Conservation (phyloP, 164 flowering plant genomes). For the Sextonia rubra region DNA sequence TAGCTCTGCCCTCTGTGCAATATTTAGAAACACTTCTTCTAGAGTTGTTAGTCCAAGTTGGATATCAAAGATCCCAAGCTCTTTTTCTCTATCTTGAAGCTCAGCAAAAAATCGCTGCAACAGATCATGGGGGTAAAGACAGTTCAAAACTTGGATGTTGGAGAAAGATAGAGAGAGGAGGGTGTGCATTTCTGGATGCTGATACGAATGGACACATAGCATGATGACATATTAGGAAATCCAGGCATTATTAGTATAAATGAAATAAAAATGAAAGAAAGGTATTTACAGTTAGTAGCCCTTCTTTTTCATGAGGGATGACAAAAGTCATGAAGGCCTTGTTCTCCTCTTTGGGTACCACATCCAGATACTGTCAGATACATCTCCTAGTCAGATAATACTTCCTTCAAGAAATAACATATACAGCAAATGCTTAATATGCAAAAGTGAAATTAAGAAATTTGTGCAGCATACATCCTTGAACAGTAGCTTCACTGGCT, state of each 20-base stretch:
- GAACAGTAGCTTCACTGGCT: slow-evolving; percentile 76
- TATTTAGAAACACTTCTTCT: slow-evolving; percentile 95
- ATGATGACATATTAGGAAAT: background rate
- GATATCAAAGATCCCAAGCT: slow-evolving; percentile 82
- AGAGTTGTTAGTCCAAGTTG: slow-evolving; percentile 91
- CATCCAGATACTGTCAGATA: slow-evolving; percentile 60
- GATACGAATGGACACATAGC: background rate
- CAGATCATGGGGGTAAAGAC: background rate
- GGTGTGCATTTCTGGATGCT: background rate
- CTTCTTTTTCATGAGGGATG: slow-evolving; percentile 79
- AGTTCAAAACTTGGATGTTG: background rate
- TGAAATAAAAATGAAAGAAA: background rate
- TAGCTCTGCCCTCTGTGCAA: slow-evolving; percentile 84
- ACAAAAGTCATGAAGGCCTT: slow-evolving; percentile 71
- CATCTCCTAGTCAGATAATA: slow-evolving; percentile 15
- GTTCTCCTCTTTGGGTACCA: slow-evolving; percentile 79
- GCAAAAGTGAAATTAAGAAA: background rate
- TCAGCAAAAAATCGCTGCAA: slow-evolving; percentile 54
- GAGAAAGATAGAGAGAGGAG: background rate
- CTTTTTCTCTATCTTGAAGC: slow-evolving; percentile 74
- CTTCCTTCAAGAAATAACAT: too few species aligned
- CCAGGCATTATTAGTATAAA: background rate
- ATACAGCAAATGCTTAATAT: background rate
- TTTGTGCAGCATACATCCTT: slow-evolving; percentile 42
- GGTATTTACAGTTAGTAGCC: slow-evolving; percentile 48